Conservation (phyloP, 1,139 yeast genomes). For the Blastobotrys proliferans region DNA sequence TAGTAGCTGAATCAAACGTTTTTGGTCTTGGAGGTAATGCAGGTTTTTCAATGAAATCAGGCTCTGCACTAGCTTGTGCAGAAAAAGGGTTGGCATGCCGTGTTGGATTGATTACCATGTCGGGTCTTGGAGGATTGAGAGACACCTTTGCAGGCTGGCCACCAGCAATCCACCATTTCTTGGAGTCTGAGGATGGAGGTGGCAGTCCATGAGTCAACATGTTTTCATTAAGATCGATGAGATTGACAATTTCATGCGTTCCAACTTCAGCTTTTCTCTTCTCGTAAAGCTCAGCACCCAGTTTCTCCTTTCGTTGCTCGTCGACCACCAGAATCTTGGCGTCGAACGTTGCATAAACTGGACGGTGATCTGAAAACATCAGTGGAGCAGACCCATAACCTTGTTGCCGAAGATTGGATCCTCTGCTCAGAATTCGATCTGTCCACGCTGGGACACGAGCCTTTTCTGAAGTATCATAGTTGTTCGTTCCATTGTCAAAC, state of each 20-base stretch:
- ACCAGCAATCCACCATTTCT: constrained; percentile 90
- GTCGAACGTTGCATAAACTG: constrained; percentile 75
- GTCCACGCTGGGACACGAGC: constrained; percentile 97
- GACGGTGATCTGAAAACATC: constrained; percentile 86
- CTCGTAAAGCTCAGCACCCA: constrained; percentile 58
- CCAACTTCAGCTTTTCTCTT: constrained; percentile 38
- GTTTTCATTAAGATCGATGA: constrained; percentile 34
- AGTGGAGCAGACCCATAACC: constrained; percentile 62
- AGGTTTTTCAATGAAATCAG: constrained; percentile 28
- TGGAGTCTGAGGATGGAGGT: constrained; percentile 78
- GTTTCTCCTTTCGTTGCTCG: constrained; percentile 52
- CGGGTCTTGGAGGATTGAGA: constrained; percentile 38
- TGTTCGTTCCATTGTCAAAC: constrained; percentile 81
- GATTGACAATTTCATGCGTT: constrained; percentile 32
- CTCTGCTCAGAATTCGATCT: constrained; percentile 64
- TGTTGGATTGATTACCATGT: constrained; percentile 58
- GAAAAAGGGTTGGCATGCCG: constrained; percentile 68
- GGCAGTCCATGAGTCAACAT: constrained; percentile 51
- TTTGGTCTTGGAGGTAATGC: constrained; percentile 25
- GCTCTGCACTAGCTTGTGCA: constrained; percentile 16
- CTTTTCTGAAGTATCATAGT: constrained; percentile 86
- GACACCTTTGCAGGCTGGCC: constrained; percentile 70
- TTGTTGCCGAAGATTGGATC: constrained; percentile 55
- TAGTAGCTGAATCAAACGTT: background rate
- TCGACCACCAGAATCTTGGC: constrained; percentile 69